Percentiles rank a stretch among this genome's conserved stretches.
phyloP scores from a whole-genome alignment of 768 basidiomycete species.

The Naganishia vaughanmartiniae region DNA sequence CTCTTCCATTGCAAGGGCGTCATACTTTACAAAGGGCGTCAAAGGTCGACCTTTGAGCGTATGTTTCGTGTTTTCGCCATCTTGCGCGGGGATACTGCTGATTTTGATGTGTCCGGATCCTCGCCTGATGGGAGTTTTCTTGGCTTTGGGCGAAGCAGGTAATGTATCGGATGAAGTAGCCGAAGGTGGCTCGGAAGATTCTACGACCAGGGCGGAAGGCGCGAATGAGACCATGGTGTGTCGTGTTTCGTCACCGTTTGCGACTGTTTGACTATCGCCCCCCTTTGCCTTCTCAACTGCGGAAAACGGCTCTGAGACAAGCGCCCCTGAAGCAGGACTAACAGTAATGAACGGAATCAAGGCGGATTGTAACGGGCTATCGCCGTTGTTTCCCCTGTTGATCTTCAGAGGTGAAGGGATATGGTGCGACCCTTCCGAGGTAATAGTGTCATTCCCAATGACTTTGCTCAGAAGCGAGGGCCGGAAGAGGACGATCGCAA shows the following conservation, averaged over 20 bases:
- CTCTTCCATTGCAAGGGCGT: not conserved
- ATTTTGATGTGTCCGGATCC: conserved; percentile 17
- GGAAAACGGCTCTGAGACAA: not conserved
- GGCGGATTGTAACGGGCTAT: not conserved
- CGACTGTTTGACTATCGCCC: not conserved
- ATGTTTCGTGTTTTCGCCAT: not conserved
- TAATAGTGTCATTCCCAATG: not conserved
- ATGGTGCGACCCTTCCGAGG: not conserved
- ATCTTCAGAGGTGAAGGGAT: not conserved
- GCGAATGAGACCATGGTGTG: conserved; percentile 11
- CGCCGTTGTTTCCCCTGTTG: not conserved
- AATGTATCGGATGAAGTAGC: conserved; percentile 14
- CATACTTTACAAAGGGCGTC: conserved; percentile 19
- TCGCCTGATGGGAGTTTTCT: not conserved
- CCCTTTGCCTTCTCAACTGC: not conserved
- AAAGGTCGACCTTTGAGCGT: conserved; percentile 10
- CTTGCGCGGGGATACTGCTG: conserved; percentile 16
- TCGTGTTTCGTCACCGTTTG: not conserved
- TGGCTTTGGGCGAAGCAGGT: conserved; percentile 2
- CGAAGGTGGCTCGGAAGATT: not conserved
- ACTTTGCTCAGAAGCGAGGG: not conserved
- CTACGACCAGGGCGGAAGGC: not conserved
- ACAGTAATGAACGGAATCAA: conserved; percentile 8
- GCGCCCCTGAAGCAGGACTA: not conserved
- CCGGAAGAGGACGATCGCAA: not conserved